Evolutionary conservation across 768 basidiomycete species (phyloP).

Genomic region (Inosperma sp.): DNA sequence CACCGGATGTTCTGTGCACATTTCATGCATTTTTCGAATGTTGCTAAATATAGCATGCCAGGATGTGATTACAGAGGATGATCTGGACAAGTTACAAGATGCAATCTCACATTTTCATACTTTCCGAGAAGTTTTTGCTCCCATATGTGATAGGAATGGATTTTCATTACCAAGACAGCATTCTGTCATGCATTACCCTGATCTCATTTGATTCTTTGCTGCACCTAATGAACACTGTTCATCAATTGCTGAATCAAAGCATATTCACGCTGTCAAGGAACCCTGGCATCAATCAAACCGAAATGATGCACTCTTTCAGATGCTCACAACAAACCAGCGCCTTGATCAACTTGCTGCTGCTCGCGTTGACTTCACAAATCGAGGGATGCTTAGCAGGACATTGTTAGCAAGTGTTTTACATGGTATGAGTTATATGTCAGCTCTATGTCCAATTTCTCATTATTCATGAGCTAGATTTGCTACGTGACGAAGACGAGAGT

Average conservation of each 20-base stretch:
- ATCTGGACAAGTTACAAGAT: constrained; percentile 17
- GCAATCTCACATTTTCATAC: constrained; percentile 24
- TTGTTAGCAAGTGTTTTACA: too few species aligned
- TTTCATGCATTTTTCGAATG: constrained; percentile 32
- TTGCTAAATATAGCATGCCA: constrained; percentile 30
- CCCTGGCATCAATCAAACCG: constrained; percentile 30
- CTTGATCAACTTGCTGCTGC: constrained; percentile 25
- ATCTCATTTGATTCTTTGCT: constrained; percentile 20
- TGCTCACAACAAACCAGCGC: too few species aligned
- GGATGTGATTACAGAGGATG: constrained; percentile 8
- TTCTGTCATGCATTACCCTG: constrained; percentile 17
- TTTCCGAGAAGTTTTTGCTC: constrained; percentile 25
- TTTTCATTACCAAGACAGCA: constrained; percentile 23
- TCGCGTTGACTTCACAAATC: constrained; percentile 6
- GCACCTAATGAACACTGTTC: constrained; percentile 28
- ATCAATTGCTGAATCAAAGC: constrained; percentile 30
- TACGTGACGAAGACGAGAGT: too few species aligned
- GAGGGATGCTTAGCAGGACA: constrained; percentile 11
- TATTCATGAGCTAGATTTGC: neutral
- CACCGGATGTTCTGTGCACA: constrained; percentile 16
- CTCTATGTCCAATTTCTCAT: neutral
- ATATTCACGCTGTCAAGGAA: constrained; percentile 31
- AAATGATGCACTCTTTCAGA: constrained; percentile 25
- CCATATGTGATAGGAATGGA: neutral
- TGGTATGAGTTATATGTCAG: too few species aligned